phyloP scores from a whole-genome alignment of 768 basidiomycete genomes.

The Termitomyces sp. region DNA sequence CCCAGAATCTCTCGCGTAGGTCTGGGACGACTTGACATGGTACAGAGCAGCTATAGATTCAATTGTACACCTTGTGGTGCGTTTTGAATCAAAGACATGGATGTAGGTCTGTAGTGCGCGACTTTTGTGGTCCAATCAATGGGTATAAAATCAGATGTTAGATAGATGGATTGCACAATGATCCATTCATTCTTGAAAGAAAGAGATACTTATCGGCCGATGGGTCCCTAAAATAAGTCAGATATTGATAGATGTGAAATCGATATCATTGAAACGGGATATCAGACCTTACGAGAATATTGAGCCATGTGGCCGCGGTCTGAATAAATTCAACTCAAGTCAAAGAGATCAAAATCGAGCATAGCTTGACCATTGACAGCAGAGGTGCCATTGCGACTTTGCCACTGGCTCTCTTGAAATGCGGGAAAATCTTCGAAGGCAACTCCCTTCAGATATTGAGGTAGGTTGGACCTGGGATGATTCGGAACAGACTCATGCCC shows the following conservation, averaged over 20 bases:
- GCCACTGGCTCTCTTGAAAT: neutral
- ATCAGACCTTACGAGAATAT: neutral
- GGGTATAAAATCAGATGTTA: neutral
- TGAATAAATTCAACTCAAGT: neutral
- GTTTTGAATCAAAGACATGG: neutral
- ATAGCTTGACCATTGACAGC: neutral
- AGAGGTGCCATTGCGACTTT: neutral
- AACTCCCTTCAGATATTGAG: neutral
- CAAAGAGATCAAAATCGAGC: neutral
- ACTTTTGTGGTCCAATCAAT: neutral
- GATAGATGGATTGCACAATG: too few relatives aligned
- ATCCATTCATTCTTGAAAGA: neutral
- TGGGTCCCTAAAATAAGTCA: neutral
- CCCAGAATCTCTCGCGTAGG: too few relatives aligned
- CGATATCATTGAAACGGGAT: slow-evolving; percentile 11
- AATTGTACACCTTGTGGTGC: neutral
- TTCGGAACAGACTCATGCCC: neutral
- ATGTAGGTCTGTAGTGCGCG: neutral
- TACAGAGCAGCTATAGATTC: too few relatives aligned
- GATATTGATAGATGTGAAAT: slow-evolving; percentile 4
- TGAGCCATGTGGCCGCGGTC: neutral
- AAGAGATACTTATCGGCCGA: neutral
- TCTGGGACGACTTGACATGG: too few relatives aligned
- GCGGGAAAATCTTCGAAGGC: neutral
- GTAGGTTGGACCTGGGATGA: neutral